Evolutionary conservation across 345 rosid genomes (phyloP), one percentile per base, ranked within the genome.

Genomic region (Diplotaxis tenuifolia): DNA sequence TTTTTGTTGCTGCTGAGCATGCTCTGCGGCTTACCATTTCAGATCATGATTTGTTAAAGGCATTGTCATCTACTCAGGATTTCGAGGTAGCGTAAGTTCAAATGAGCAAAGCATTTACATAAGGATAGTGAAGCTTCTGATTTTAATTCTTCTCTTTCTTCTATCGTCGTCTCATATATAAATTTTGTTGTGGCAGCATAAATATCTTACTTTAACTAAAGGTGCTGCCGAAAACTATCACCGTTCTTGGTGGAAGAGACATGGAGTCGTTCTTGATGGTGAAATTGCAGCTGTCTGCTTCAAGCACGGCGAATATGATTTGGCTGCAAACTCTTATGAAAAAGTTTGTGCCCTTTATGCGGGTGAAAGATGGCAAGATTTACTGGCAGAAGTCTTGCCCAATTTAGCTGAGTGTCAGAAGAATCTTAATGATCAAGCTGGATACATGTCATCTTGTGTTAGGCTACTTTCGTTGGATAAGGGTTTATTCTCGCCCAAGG

Each of bases 161-260:
- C 32, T 50, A 10, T n/a, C 68, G 55, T 22, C 57, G 55, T 22
- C 57, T 67, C 31, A 67, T 60, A 23, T 71, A 28, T 58, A 60
- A 72, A 40, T 62, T 65, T 78, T 65, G 56, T 72, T 79, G 61
- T 85, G 83, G 80, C 90, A 92, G 99, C 74, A 86, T 80, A 92
- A 92, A 65, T 95, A 92, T 78, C 88, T 95, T 72, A 87, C 82
- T 71, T 84, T 95, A 66, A 89, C 96, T 23, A 92, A 90, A 87
- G 99, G 96, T 79, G 99, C 99, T 74, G 97, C 99, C 36, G 87
- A 90, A 57, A 92, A 95, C 75, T 95, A 87, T 82, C 96, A 95
- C 84, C 89, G 75, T 62, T 95, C 97, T 60, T 95, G 99, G 97
- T 95, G 99, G 99, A 92, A 88, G 85, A 85, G 99, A 75, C 99